Base-by-base conservation (phyloP, 495 filamentous ascomycete genomes). In the Niebla homalea region DNA sequence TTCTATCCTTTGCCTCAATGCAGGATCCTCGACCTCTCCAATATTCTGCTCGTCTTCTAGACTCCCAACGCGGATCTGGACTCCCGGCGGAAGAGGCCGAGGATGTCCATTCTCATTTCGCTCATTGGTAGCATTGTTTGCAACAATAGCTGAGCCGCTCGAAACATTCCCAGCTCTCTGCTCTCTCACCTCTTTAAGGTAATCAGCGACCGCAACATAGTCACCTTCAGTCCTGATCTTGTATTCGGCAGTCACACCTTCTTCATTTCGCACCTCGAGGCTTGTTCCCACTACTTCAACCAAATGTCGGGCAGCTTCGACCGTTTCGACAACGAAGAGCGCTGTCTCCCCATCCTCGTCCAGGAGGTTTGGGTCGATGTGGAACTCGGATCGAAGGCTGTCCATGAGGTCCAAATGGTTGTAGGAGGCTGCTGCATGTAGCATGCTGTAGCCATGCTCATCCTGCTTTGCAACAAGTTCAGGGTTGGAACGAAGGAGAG, bases 371-470 rank as follows among this genome's bases (percentile, higher is more conserved):
- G 85, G 78, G 51, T 87, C 67, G 10, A 87, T 87, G 20, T 81
- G 67, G 65, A 85, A 89, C 14, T 85, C 85, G 29, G 73, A 69
- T n/a, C 93, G 75, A 2, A 98, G 77, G 1, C 78, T 66, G 39
- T 82, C 82, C 7, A 96, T 78, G 22, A 97, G 81, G 46, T 82
- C 77, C 29, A 82, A 66, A 55, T 95, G 87, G 60, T 80, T 82
- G 72, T 98, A 98, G 53, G 89, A 96, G 26, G 83, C 78, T 6
- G 90, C 85, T 20, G 92, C 93, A 64, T 98, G 92, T 19, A 97
- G 68, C 19, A 96, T 76, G 15, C 89, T 93, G 69, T 98, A 95
- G 52, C 87, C 87, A 54, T 87, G 79, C 51, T 82, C 76, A 63
- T 94, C 87, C 59, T 87, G 85, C 23, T 66, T 60, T 7, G 79